Conservation (phyloP, 495 filamentous ascomycete species). For the Jackrogersella multiformis region DNA sequence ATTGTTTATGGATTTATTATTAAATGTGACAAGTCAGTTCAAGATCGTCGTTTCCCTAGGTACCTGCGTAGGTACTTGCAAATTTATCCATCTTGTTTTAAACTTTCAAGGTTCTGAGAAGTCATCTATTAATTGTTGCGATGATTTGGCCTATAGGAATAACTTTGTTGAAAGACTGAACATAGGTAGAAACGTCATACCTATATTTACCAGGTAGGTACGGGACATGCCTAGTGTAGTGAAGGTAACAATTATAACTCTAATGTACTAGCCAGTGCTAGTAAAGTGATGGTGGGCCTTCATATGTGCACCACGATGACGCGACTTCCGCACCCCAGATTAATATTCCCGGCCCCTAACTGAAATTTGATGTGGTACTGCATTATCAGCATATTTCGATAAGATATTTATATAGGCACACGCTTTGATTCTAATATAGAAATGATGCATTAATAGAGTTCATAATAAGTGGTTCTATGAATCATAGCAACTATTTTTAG, state of each 20-base stretch:
- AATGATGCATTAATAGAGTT: neutral
- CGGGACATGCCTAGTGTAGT: too few species aligned
- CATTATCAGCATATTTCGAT: neutral
- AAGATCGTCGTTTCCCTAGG: constrained; percentile 21
- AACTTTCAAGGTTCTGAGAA: too few species aligned
- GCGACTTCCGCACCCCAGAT: constrained; percentile 12
- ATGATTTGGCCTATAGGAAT: neutral
- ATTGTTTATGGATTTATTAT: constrained; percentile 29
- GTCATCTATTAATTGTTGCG: neutral
- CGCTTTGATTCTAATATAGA: neutral
- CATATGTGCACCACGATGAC: neutral
- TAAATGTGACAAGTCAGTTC: constrained; percentile 32
- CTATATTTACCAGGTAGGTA: too few species aligned
- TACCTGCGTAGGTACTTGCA: constrained; percentile 22
- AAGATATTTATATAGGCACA: neutral
- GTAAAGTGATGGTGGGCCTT: constrained; percentile 7
- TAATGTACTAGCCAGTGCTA: too few species aligned
- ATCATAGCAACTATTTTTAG: neutral
- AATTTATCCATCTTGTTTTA: neutral
- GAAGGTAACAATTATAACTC: too few species aligned
- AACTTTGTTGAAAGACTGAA: neutral
- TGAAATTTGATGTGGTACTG: neutral
- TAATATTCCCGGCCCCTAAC: constrained; percentile 1
- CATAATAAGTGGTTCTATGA: too few species aligned
- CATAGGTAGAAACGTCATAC: neutral